Evolutionary conservation across 225 moss, liverwort and hornwort species (phyloP).

Genomic region (Polytrichum commune): DNA sequence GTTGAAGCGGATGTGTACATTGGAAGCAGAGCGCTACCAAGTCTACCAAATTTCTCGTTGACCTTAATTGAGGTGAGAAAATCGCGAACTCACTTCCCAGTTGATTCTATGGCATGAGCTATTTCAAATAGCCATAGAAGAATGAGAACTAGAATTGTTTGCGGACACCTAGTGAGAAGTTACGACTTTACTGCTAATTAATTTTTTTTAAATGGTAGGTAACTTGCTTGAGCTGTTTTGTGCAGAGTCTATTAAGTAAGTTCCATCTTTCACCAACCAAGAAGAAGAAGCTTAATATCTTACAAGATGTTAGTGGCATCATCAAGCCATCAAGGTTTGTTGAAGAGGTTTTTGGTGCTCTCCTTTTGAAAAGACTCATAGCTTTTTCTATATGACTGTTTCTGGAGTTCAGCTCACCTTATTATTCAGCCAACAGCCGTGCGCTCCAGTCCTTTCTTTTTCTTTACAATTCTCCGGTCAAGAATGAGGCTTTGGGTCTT

Average conservation of each 20-base stretch:
- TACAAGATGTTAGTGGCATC: slow-evolving; percentile 55
- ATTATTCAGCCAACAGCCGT: too few species aligned
- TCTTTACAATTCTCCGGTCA: too few species aligned
- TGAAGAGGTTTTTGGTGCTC: not conserved
- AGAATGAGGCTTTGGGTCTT: too few species aligned
- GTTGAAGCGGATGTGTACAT: slow-evolving; percentile 73
- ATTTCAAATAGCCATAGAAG: too few species aligned
- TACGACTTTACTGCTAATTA: too few species aligned
- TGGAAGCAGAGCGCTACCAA: slow-evolving; percentile 74
- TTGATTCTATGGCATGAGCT: too few species aligned
- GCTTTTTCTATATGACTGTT: not conserved
- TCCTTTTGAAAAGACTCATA: not conserved
- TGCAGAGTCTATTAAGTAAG: slow-evolving; percentile 29
- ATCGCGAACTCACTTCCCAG: too few species aligned
- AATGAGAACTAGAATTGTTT: too few species aligned
- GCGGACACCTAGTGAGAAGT: too few species aligned
- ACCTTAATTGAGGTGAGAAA: slow-evolving; percentile 55
- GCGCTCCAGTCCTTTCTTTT: too few species aligned
- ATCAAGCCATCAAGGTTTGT: slow-evolving; percentile 62
- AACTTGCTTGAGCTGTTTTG: slow-evolving; percentile 1
- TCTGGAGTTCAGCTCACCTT: not conserved
- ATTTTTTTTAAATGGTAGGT: too few species aligned
- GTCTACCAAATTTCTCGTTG: slow-evolving; percentile 58
- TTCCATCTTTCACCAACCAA: slow-evolving; percentile 43
- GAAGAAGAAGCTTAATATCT: slow-evolving; percentile 42